Evolutionary conservation across 768 basidiomycete species (phyloP).

Genomic region (Krasilnikovozyma curviuscula): DNA sequence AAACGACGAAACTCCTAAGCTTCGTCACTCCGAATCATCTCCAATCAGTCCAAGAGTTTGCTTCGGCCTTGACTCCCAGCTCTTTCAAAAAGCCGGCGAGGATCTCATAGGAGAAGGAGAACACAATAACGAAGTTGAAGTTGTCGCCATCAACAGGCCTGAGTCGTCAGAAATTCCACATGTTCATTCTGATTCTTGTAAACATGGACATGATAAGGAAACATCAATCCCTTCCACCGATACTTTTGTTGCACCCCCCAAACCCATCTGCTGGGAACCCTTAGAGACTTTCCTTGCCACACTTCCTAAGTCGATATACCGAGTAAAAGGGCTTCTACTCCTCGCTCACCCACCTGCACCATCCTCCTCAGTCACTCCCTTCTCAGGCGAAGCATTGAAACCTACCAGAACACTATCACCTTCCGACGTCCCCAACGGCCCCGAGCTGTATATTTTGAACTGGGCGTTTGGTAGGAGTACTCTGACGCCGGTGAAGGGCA

Average conservation of each 20-base stretch:
- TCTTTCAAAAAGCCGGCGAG: conserved; percentile 33
- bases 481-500: background rate
- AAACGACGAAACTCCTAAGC: conserved; percentile 75
- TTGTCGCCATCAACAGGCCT: conserved; percentile 2
- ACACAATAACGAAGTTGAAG: conserved; percentile 7
- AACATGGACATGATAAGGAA: conserved; percentile 17
- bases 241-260: background rate
- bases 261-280: conserved; percentile 9
- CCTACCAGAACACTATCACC: background rate
- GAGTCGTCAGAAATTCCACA: conserved; percentile 12
- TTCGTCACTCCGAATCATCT: conserved; percentile 42
- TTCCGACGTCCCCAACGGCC: background rate
- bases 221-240: background rate
- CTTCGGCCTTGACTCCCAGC: conserved; percentile 74
- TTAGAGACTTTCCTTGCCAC: conserved; percentile 34
- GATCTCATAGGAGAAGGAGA: conserved; percentile 29
- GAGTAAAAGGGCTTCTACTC: conserved; percentile 71
- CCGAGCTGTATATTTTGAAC: conserved; percentile 40
- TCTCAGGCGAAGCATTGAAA: conserved; percentile 7
- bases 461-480: conserved; percentile 77
- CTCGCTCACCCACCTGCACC: conserved; percentile 24
- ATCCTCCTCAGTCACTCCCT: conserved; percentile 21
- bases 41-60: conserved; percentile 60
- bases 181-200: conserved; percentile 9
- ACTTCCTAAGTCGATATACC: conserved; percentile 50